Percentiles rank a stretch among this genome's conserved stretches.
Evolutionary conservation across 2,329 filamentous ascomycete species (phyloP).

Genomic region (Whalleya microplaca): DNA sequence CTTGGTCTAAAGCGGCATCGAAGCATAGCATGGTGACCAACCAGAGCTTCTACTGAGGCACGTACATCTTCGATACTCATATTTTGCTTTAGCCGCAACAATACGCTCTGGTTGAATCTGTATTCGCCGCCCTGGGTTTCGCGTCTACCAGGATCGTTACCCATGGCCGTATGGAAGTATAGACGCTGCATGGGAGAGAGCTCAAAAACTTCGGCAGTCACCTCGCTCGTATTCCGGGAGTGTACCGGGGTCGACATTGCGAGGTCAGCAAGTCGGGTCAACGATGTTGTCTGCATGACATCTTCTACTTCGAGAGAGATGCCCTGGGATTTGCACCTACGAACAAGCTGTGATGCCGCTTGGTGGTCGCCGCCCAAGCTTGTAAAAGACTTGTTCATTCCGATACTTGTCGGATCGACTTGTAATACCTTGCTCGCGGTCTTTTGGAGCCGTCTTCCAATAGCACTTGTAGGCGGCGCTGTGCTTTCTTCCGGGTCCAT

Average conservation of each 20-base stretch:
- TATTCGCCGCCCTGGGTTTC: conserved; percentile 41
- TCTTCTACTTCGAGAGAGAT: conserved; percentile 43
- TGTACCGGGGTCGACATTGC: conserved; percentile 39
- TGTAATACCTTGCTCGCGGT: conserved; percentile 44
- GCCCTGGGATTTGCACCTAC: conserved; percentile 43
- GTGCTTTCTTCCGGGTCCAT: conserved; percentile 43
- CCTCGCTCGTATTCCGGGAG: conserved; percentile 38
- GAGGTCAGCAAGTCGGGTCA: conserved; percentile 44
- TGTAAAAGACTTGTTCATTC: conserved; percentile 46
- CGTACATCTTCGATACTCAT: conserved; percentile 49
- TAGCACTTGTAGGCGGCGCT: conserved; percentile 41
- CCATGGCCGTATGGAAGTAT: conserved; percentile 53
- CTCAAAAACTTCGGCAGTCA: conserved; percentile 45
- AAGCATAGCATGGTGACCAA: conserved; percentile 56
- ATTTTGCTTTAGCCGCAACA: conserved; percentile 49
- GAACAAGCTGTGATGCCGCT: conserved; percentile 44
- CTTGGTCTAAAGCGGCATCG: conserved; percentile 48
- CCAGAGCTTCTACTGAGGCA: conserved; percentile 52
- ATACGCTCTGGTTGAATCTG: conserved; percentile 55
- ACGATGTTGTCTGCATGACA: conserved; percentile 41
- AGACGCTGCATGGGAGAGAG: conserved; percentile 59
- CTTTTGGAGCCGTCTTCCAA: conserved; percentile 45
- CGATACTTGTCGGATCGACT: conserved; percentile 44
- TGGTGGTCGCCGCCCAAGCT: conserved; percentile 47
- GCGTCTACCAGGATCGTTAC: conserved; percentile 38